Evolutionary conservation across 176 grass and related monocot genomes (phyloP).

Genomic region (Raddia distichophylla): DNA sequence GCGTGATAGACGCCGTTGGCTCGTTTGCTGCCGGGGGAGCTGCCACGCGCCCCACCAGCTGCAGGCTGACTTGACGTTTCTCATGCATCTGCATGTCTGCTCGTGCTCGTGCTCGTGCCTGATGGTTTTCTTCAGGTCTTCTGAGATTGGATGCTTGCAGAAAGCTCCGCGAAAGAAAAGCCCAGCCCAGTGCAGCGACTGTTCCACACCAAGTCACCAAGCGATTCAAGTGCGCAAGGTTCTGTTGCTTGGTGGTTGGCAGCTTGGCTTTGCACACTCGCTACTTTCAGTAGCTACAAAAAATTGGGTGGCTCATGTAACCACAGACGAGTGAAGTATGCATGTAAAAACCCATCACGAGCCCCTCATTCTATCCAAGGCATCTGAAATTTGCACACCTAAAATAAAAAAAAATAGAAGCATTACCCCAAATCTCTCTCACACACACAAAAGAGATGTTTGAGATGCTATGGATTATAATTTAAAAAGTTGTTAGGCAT

Average conservation of each 20-base stretch:
- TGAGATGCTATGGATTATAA: no score
- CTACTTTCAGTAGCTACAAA: neutral
- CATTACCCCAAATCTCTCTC: no score
- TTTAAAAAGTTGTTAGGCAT: no score
- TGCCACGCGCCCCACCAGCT: no score
- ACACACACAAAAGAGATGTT: no score
- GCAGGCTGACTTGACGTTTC: neutral
- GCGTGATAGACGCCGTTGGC: no score
- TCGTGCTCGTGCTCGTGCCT: no score
- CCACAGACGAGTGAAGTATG: neutral
- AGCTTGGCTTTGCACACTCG: neutral
- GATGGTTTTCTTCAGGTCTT: neutral
- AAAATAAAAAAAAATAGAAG: neutral
- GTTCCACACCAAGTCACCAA: neutral
- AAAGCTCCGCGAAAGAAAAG: neutral
- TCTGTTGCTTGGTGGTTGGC: neutral
- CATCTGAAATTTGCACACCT: constrained; percentile 1
- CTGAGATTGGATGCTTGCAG: neutral
- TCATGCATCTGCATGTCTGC: no score
- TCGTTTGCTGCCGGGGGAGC: no score
- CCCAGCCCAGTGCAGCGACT: neutral
- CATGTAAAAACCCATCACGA: neutral
- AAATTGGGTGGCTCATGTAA: neutral
- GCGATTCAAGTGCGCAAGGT: neutral
- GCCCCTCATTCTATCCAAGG: neutral